Percentiles rank a stretch among this genome's conserved stretches.
phyloP scores from a whole-genome alignment of 2,329 filamentous ascomycete species.

The Paecilomyces niveus region DNA sequence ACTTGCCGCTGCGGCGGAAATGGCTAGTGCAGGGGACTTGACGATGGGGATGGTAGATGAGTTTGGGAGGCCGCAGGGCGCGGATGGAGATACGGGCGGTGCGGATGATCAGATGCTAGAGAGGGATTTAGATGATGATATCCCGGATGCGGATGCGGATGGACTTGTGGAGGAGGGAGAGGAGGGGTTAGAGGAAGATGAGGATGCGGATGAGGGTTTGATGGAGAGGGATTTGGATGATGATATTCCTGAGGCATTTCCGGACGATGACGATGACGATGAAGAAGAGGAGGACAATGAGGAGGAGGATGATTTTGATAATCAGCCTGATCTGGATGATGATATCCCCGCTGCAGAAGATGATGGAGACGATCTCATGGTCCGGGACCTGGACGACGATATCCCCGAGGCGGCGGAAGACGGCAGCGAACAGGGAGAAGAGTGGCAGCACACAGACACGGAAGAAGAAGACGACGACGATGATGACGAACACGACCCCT shows the following conservation, averaged over 20 bases:
- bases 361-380: slow-evolving; percentile 51
- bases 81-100: slow-evolving; percentile 34
- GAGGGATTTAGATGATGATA: slow-evolving; percentile 40
- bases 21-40: slow-evolving; percentile 64
- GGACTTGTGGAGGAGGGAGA: slow-evolving; percentile 36
- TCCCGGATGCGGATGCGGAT: slow-evolving; percentile 36
- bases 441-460: slow-evolving; percentile 73
- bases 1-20: slow-evolving; percentile 65
- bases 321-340: slow-evolving; percentile 47
- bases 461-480: slow-evolving; percentile 54
- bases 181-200: slow-evolving; percentile 44
- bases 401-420: slow-evolving; percentile 53
- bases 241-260: slow-evolving; percentile 60
- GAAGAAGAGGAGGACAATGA: slow-evolving; percentile 34
- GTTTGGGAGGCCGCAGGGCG: slow-evolving; percentile 43
- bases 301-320: slow-evolving; percentile 38
- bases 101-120: slow-evolving; percentile 32
- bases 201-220: slow-evolving; percentile 45
- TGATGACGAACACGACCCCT: slow-evolving; percentile 26
- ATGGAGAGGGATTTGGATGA: slow-evolving; percentile 62
- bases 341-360: slow-evolving; percentile 54
- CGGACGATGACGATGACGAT: slow-evolving; percentile 32
- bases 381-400: slow-evolving; percentile 63
- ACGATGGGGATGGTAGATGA: slow-evolving; percentile 62
- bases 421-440: slow-evolving; percentile 42